Evolutionary conservation across 352 stramenopile genomes (phyloP).

Genomic region (Phytophthora colocasiae): DNA sequence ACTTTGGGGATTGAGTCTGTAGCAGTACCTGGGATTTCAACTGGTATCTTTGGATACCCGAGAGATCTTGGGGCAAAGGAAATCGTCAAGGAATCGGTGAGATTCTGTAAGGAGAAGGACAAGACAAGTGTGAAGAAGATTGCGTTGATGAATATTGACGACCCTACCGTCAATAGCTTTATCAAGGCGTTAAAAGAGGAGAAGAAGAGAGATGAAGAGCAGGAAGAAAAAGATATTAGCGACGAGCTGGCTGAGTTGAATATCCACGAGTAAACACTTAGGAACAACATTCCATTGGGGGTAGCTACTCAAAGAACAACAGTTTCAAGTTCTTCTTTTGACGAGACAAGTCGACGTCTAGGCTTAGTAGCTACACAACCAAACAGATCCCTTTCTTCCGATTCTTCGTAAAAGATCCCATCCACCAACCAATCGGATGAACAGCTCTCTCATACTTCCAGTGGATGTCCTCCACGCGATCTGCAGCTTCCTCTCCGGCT

Average conservation of each 20-base stretch:
- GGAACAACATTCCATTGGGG: too few species aligned
- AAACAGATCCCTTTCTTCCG: conserved; percentile 2
- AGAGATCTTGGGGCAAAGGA: conserved; percentile 42
- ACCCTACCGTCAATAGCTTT: conserved; percentile 39
- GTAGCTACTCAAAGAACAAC: too few species aligned
- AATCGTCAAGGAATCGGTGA: conserved; percentile 42
- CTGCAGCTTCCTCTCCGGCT: conserved; percentile 19
- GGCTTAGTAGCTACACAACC: not conserved
- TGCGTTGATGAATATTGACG: conserved; percentile 51
- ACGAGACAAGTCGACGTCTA: not conserved
- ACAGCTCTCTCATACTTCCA: conserved; percentile 8
- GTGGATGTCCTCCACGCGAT: conserved; percentile 15
- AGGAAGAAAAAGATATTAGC: conserved; percentile 7
- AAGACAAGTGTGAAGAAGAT: conserved; percentile 26
- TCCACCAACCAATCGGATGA: not conserved
- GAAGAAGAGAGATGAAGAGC: not conserved
- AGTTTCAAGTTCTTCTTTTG: not conserved
- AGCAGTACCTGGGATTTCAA: conserved; percentile 54
- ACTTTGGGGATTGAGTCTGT: conserved; percentile 40
- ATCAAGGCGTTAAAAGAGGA: conserved; percentile 24
- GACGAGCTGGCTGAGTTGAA: conserved; percentile 17
- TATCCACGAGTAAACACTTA: conserved; percentile 13
- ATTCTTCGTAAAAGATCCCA: conserved; percentile 2
- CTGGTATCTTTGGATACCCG: conserved; percentile 59
- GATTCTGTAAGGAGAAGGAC: conserved; percentile 34